Conservation (phyloP, 306 rosid species). For the Styphnolobium japonicum region DNA sequence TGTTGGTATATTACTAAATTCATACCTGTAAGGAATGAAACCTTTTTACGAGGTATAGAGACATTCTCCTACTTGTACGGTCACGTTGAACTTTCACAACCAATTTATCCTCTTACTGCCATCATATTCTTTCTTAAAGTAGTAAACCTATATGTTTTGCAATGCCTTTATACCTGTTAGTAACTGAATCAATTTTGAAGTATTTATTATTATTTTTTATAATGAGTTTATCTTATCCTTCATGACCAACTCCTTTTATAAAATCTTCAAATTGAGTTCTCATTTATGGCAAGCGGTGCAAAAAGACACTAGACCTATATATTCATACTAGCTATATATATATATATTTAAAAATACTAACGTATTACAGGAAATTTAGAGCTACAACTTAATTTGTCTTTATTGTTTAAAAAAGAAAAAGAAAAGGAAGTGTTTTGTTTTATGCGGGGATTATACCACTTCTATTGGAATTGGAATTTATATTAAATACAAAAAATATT, state of each 20-base stretch:
- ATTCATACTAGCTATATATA: background rate
- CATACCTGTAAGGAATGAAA: no score
- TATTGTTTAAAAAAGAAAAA: background rate
- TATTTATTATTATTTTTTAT: background rate
- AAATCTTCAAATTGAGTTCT: background rate
- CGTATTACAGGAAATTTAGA: no score
- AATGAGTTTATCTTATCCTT: slow-evolving; percentile 9
- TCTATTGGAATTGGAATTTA: background rate
- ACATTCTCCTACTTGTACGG: no score
- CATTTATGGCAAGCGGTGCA: background rate
- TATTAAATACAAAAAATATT: background rate
- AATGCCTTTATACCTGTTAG: background rate
- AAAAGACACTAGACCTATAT: background rate
- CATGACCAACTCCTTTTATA: background rate
- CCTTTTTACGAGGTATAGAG: no score
- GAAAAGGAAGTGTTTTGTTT: background rate
- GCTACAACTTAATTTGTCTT: background rate
- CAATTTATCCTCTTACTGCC: no score
- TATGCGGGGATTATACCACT: background rate
- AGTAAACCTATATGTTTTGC: slow-evolving; percentile 5
- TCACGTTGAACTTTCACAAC: no score
- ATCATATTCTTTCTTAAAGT: no score
- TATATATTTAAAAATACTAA: no score
- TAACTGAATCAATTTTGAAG: slow-evolving; percentile 6
- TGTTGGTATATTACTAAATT: no score